These are phyloP conservation scores for Tulasnella sp. DNA, from an alignment of 768 basidiomycete genomes.

Conservation along the genomic window DNA sequence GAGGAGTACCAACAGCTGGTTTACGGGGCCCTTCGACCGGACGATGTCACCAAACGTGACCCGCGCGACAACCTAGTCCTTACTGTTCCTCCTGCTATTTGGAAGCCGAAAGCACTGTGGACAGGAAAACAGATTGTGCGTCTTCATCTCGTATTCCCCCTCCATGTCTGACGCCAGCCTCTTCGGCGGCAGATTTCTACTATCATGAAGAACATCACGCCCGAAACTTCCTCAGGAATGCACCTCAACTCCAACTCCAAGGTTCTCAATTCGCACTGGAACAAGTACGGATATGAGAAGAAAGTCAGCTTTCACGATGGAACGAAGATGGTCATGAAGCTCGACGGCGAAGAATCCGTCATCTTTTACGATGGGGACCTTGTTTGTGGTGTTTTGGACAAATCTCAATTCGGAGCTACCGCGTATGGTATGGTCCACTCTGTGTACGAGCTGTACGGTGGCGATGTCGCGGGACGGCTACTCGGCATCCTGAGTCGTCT, in stretches of 20 bases:
- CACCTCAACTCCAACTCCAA: conserved; percentile 80
- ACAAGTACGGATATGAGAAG: conserved; percentile 21
- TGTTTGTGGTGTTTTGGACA: conserved; percentile 88
- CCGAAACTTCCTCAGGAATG: conserved; percentile 61
- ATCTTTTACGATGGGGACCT: conserved; percentile 88
- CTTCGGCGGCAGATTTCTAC: conserved; percentile 82
- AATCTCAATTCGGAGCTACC: conserved; percentile 91
- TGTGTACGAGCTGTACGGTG: conserved; percentile 88
- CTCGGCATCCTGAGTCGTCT: conserved; percentile 87
- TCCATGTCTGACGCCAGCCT: background rate
- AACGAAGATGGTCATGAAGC: conserved; percentile 47
- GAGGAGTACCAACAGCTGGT: conserved; percentile 94
- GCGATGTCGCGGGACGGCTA: conserved; percentile 76
- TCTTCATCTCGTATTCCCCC: background rate
- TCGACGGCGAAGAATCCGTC: conserved; percentile 57
- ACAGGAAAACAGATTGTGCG: conserved; percentile 95
- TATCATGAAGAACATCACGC: conserved; percentile 83
- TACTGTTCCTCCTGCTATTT: conserved; percentile 83
- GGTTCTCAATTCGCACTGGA: conserved; percentile 76
- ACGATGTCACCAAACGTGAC: conserved; percentile 58
- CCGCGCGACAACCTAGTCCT: conserved; percentile 47
- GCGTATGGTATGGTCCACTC: conserved; percentile 97
- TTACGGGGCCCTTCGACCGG: conserved; percentile 86
- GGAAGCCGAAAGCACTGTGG: conserved; percentile 86
- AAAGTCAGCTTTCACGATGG: conserved; percentile 21